Base-by-base conservation (phyloP, 495 filamentous ascomycete genomes). In the Annulohypoxylon moriforme region DNA sequence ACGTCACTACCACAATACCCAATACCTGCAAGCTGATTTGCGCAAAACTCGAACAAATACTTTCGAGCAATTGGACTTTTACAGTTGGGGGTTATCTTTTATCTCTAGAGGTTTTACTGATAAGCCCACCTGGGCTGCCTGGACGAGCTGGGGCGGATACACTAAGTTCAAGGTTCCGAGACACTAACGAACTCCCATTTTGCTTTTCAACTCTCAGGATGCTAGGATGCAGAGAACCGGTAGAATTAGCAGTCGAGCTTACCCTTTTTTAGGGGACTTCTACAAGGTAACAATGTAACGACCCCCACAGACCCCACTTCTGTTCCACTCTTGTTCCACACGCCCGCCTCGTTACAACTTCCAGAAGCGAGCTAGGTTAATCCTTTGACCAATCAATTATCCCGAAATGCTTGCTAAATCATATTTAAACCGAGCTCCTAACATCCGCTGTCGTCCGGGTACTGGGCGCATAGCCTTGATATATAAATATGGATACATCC, bases 281-380 rank as follows among this genome's bases (percentile, higher is more conserved):
- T 71, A 14, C 22, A 44, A 44, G 13, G n/a, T 33, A 18, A 13
- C 24, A 27, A 52, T 29, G 24, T 24, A 49, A 11, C 22, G 29
- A 34, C 58, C 64, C 69, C 69, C 69, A 64, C 64, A 18, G 18
- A 34, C 63, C 59, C 64, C 64, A 58, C 42, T 49, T 60, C 38
- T 65, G 70, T 69, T 64, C 64, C 64, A 58, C 42, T 49, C 55
- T 29, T 65, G 70, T 69, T 64, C 65, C 70, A 73, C 64, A 50
- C 18, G 24, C 33, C 65, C 65, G 61, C 56, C 60, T 36, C 44
- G 38, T 56, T 47, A 47, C 60, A 60, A 72, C 64, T 68, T 60
- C 64, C 65, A 73, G 70, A 73, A 73, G 56, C 61, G 66, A 69
- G 56, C 60, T 69, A 73, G 65, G 38, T 46, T 46, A 25, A 44